These are phyloP conservation scores for Hymenoscyphus scutula DNA, from an alignment of 2,329 filamentous ascomycete genomes.

Conservation along the genomic window DNA sequence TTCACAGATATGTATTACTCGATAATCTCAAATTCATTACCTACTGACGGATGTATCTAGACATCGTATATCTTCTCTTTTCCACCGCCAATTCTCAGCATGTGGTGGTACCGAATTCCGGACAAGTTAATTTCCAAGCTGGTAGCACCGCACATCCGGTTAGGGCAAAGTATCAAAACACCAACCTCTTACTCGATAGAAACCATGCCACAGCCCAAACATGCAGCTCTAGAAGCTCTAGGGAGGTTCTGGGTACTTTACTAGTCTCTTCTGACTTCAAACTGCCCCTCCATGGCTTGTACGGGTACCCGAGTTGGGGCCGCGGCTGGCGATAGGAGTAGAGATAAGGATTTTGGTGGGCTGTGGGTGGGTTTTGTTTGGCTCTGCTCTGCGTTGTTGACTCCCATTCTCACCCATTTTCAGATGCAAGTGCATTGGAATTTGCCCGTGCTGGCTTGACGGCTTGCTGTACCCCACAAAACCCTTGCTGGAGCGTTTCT, in stretches of 20 bases:
- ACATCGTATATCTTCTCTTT: neutral
- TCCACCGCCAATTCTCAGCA: neutral
- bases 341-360: neutral
- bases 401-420: conserved; percentile 9
- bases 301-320: neutral
- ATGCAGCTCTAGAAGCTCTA: neutral
- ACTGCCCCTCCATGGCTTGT: neutral
- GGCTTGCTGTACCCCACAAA: conserved; percentile 30
- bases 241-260: neutral
- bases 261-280: neutral
- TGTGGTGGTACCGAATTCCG: neutral
- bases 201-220: neutral
- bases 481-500: conserved; percentile 14
- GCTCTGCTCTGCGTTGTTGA: neutral
- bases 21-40: neutral
- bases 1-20: conserved; percentile 7
- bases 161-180: neutral
- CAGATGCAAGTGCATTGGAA: conserved; percentile 24
- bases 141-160: neutral
- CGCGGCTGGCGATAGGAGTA: neutral
- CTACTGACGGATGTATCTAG: neutral
- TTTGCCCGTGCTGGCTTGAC: conserved; percentile 2
- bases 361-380: neutral
- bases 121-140: neutral
- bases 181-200: neutral